phyloP scores from a whole-genome alignment of 768 basidiomycete species.

The Lanmaoa pseudosensibilis region DNA sequence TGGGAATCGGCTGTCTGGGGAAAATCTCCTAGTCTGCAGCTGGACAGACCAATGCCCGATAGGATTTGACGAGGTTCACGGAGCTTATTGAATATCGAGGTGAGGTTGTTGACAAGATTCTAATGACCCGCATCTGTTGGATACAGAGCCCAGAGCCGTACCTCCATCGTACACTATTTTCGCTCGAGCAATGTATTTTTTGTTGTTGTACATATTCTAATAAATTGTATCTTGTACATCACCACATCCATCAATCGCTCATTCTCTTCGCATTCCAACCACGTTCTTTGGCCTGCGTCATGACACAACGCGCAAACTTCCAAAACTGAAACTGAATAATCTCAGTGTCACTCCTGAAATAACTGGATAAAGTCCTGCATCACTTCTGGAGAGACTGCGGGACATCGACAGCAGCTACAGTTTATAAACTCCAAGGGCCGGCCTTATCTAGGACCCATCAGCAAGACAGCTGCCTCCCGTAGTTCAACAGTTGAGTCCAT shows the following conservation, averaged over 20 bases:
- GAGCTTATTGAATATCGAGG: conserved; percentile 15
- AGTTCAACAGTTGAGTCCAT: too few species aligned
- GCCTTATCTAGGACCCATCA: too few species aligned
- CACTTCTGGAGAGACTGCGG: too few species aligned
- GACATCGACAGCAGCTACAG: too few species aligned
- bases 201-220: neutral
- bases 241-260: neutral
- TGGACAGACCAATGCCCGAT: conserved; percentile 21
- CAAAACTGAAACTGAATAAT: too few species aligned
- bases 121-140: neutral
- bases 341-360: too few species aligned
- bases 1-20: conserved; percentile 31
- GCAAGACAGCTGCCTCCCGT: too few species aligned
- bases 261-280: too few species aligned
- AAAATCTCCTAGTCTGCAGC: conserved; percentile 1
- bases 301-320: too few species aligned
- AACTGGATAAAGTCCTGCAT: too few species aligned
- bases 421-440: too few species aligned
- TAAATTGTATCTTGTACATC: neutral
- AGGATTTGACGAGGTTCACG: conserved; percentile 28
- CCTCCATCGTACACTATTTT: neutral
- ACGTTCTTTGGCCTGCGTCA: too few species aligned
- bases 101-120: neutral
- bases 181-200: conserved; percentile 9
- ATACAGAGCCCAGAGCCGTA: neutral